phyloP scores from a whole-genome alignment of 148 eudicot species.

The Suaeda aralocaspica region DNA sequence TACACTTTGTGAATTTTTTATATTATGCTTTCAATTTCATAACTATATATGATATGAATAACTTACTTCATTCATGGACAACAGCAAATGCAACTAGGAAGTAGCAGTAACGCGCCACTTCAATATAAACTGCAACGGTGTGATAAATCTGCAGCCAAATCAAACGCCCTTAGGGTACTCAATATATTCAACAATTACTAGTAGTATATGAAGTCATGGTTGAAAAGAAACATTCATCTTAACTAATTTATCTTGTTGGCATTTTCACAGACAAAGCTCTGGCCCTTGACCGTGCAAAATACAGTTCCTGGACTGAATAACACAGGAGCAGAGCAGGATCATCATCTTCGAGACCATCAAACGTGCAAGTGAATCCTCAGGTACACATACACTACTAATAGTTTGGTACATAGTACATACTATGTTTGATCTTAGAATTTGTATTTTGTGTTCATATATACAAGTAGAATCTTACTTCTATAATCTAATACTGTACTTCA shows the following conservation, averaged over 20 bases:
- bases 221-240: background rate
- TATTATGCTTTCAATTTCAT: too few species aligned
- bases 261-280: background rate
- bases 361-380: slow-evolving; percentile 19
- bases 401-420: slow-evolving; percentile 1
- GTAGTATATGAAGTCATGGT: background rate
- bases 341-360: slow-evolving; percentile 4
- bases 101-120: background rate
- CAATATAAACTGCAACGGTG: slow-evolving; percentile 9
- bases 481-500: background rate
- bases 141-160: slow-evolving; percentile 16
- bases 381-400: too few species aligned
- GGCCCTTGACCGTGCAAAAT: background rate
- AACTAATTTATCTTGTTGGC: background rate
- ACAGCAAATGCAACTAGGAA: slow-evolving; percentile 11
- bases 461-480: background rate
- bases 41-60: too few species aligned
- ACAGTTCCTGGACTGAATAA: slow-evolving; percentile 1
- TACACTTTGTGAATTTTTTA: too few species aligned
- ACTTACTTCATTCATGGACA: background rate
- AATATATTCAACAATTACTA: background rate
- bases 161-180: slow-evolving; percentile 5
- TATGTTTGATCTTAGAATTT: background rate
- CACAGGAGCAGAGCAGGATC: slow-evolving; percentile 11
- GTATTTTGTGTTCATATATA: background rate